These are phyloP conservation scores for Vicia villosa DNA, from an alignment of 306 rosid genomes.

Conservation along the genomic window DNA sequence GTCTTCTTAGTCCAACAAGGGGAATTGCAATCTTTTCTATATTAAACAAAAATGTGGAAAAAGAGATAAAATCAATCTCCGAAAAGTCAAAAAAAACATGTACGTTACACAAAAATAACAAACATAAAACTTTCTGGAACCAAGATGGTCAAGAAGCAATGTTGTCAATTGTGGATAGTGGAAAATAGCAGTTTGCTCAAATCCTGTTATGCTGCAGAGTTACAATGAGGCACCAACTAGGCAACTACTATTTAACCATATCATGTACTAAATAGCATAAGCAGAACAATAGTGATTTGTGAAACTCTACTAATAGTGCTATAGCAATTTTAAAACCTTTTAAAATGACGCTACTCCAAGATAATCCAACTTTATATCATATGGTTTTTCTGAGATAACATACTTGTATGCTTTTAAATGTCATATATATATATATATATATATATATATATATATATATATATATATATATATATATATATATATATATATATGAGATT, in stretches of 20 bases:
- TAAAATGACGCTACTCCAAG: neutral
- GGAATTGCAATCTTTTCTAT: neutral
- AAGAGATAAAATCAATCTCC: constrained; percentile 2
- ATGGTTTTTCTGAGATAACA: constrained; percentile 13
- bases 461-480: no score
- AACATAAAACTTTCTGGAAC: constrained; percentile 6
- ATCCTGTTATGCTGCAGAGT: no score
- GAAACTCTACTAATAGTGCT: no score
- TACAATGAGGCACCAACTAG: no score
- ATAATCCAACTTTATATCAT: constrained; percentile 1
- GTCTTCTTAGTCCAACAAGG: constrained; percentile 1
- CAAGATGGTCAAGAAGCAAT: constrained; percentile 7
- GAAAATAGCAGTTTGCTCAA: no score
- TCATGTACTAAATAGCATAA: no score
- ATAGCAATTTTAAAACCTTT: constrained; percentile 4
- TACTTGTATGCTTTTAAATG: constrained; percentile 80
- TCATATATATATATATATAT: no score
- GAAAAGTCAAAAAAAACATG: constrained; percentile 5
- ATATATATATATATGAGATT: no score
- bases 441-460: no score
- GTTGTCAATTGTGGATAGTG: no score
- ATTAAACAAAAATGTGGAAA: constrained; percentile 16
- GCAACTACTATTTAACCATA: no score
- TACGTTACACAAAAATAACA: neutral
- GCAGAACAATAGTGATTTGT: no score